Evolutionary conservation across 768 basidiomycete species (phyloP).

Genomic region (Boletales sp.): DNA sequence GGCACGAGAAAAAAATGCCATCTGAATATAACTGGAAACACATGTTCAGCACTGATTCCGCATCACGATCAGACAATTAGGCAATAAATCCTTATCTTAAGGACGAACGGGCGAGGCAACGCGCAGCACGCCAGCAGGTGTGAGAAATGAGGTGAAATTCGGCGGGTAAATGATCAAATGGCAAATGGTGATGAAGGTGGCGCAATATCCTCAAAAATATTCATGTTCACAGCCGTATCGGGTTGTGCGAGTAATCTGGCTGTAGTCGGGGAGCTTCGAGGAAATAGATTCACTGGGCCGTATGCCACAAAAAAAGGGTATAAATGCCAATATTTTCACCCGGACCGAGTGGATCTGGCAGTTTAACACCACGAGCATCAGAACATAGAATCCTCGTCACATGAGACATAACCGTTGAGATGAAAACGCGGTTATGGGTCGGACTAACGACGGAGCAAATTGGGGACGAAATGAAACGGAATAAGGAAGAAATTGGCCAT

Average conservation of each 20-base stretch:
- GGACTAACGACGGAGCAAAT: constrained; percentile 1
- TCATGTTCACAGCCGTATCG: constrained; percentile 4
- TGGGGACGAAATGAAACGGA: background rate
- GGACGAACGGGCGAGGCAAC: constrained; percentile 7
- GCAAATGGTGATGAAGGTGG: background rate
- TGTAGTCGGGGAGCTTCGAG: background rate
- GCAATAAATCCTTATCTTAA: constrained; percentile 20
- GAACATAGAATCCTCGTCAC: constrained; percentile 2
- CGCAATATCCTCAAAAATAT: constrained; percentile 1
- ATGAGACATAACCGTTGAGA: constrained; percentile 7
- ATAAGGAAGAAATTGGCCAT: background rate
- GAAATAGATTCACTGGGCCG: background rate
- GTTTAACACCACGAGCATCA: constrained; percentile 1
- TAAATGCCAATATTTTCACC: constrained; percentile 1
- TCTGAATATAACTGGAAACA: constrained; percentile 9
- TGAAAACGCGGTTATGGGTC: constrained; percentile 1
- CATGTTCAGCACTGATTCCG: constrained; percentile 16
- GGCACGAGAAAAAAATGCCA: constrained; percentile 5
- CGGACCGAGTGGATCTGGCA: constrained; percentile 1
- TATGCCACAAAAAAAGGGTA: background rate
- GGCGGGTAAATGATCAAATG: background rate
- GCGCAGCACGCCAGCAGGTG: constrained; percentile 14
- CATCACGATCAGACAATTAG: constrained; percentile 11
- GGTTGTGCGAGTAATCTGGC: constrained; percentile 10
- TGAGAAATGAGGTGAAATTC: constrained; percentile 13